Conservation (phyloP, 2,329 filamentous ascomycete genomes). For the Rhinocladiella similis region DNA sequence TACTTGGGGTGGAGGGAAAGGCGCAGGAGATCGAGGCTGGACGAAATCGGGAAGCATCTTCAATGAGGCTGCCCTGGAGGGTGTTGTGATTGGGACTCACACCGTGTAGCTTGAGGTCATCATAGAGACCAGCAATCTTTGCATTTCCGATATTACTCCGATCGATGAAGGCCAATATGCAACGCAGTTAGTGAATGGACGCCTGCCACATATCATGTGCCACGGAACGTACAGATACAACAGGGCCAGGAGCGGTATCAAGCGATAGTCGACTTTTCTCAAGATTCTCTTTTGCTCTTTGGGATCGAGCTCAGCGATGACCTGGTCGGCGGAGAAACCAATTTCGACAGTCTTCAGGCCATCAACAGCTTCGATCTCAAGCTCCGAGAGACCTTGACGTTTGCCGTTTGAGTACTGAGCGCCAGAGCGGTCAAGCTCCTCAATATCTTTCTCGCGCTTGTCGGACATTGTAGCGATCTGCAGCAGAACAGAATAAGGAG, state of each 20-base stretch:
- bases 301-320: neutral
- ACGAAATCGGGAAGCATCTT: too few relatives aligned
- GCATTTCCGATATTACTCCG: conserved; percentile 43
- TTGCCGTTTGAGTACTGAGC: neutral
- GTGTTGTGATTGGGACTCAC: neutral
- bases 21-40: too few relatives aligned
- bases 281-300: conserved; percentile 3
- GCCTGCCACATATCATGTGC: conserved; percentile 1
- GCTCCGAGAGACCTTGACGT: neutral
- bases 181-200: neutral
- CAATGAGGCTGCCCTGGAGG: too few relatives aligned
- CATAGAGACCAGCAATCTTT: conserved; percentile 33
- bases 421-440: neutral
- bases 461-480: neutral
- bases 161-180: conserved; percentile 33
- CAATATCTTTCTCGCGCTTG: neutral
- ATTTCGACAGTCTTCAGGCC: conserved; percentile 8
- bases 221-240: conserved; percentile 18
- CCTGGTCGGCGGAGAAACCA: conserved; percentile 1
- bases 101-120: conserved; percentile 32
- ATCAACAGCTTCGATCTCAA: conserved; percentile 6
- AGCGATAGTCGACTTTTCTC: conserved; percentile 12
- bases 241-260: conserved; percentile 13
- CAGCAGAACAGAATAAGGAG: neutral
- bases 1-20: too few relatives aligned